Conservation (phyloP, 208 protist species). For the Kentomonas sorsogonicus region DNA sequence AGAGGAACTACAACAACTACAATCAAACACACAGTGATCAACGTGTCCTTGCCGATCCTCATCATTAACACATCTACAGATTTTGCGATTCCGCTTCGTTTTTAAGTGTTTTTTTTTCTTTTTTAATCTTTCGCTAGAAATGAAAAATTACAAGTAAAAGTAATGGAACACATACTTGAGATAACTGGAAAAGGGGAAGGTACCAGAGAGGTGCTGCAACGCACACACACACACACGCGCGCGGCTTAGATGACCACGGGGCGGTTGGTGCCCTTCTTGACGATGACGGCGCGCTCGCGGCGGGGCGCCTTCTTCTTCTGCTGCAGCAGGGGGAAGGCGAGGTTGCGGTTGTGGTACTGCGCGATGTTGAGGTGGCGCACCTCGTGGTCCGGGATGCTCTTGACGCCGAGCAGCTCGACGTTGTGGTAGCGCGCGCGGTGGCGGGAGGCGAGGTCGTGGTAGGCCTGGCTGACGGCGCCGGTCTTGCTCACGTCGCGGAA, state of each 20-base stretch:
- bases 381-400: constrained; percentile 84
- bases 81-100: no score
- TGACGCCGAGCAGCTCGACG: constrained; percentile 96
- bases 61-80: no score
- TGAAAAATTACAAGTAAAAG: no score
- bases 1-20: no score
- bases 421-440: constrained; percentile 92
- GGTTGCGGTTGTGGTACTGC: constrained; percentile 90
- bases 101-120: no score
- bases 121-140: no score
- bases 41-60: no score
- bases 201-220: no score
- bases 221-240: no score
- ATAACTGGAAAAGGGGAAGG: no score
- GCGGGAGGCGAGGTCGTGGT: constrained; percentile 96
- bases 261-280: constrained; percentile 83
- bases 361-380: constrained; percentile 73
- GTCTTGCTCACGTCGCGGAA: constrained; percentile 96
- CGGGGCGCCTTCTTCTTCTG: constrained; percentile 68
- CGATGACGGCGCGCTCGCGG: constrained; percentile 78
- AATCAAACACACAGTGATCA: no score
- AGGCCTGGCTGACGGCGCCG: constrained; percentile 96
- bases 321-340: constrained; percentile 96
- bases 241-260: constrained; percentile 59
- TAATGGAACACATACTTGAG: no score